Evolutionary conservation across 2,329 filamentous ascomycete species (phyloP), one percentile per base, ranked within the genome.

Genomic region (Epichloe brachyelytri): DNA sequence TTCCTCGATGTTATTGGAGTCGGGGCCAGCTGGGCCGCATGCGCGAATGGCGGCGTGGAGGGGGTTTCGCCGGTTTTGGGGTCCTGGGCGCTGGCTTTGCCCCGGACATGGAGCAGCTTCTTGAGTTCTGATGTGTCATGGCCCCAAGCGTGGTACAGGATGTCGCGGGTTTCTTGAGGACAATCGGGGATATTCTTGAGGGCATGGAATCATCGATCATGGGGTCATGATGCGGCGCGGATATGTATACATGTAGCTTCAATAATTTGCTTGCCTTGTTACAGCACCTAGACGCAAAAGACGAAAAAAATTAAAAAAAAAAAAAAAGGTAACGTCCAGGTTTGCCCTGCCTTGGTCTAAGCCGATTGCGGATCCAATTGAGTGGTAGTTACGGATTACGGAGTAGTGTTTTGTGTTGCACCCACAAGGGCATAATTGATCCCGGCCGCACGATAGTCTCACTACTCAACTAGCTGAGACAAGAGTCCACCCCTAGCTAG

Each of bases 31-130:
- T 2, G 68, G 75, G 1, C 76, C 80, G 61, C 83, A 87, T 3
- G 83, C 77, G n/a, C 88, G 85, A 63, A 97, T 87, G 39, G 89
- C 88, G 20, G 90, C 86, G 68, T 97, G 93, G 14, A 97, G 76
- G 10, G 89, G 8, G 89, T 89, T 66, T 85, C 88, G 54, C 88
- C 87, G 1, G 90, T 95, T 54, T 84, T 81, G 5, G 85, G 78
- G 62, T 97, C 91, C 66, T 91, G 88, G 4, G 85, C 81, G 64
- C 85, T 89, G 72, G 87, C 71, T 71, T 70, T 71, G 51, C 72
- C 83, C 46, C 76, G 80, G 3, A 69, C 75, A 60, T 78, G 74
- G 55, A 94, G 78, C 7, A 95, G 77, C 51, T 77, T 76, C 64
- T 83, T 83, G 41, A 95, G 77, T 47, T 77, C 75, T 37, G 76